Evolutionary conservation across 768 basidiomycete genomes (phyloP), one percentile per base, ranked within the genome.

Genomic region (Rhizopogon salebrosus): DNA sequence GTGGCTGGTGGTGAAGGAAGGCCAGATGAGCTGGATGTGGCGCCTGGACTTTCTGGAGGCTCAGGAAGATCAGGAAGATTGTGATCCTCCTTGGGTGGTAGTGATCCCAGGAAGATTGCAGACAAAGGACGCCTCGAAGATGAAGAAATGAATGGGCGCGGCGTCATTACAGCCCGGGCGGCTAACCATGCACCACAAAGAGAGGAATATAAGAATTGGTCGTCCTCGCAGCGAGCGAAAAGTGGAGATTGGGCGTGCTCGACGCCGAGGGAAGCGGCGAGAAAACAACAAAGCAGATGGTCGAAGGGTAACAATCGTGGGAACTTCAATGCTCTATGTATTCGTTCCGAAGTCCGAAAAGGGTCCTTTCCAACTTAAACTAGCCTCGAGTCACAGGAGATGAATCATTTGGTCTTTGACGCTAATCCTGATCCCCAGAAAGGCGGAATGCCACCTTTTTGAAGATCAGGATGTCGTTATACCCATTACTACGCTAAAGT

Each of bases 1-100:
- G 90, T 89, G 24, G 87, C 89, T 39, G 90, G 90, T 0, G 90
- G 90, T 22, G 88, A 90, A 1, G 90, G 89, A 5, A 92, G 66
- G 6, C 89, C 89, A 5, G 87, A 88, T 52, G 75, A 72, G 56
- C 62, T 65, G 4, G 82, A 76, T 53, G 75, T 66, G 31, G 75
- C 70, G 22, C 71, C 73, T 10, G 85, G 84, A 56, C 82, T 85
- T n/a, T 68, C 66, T 36, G 84, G 82, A 3, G 84, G 84, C 56
- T 83, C 84, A 46, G 86, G 85, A 40, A 89, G 77, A 60, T 85
- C 84, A 3, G 87, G 87, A 18, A 87, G 72, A 42, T 72, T 64
- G 13, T 43, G 52, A 53, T 60, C 59, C 31, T 74, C 74, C 43
- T 70, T 70, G 37, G 72, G 71, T 48, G 72, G 64, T 61, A 73